These are phyloP conservation scores for Andrographis paniculata DNA, from an alignment of 305 asterid genomes.

Conservation along the genomic window DNA sequence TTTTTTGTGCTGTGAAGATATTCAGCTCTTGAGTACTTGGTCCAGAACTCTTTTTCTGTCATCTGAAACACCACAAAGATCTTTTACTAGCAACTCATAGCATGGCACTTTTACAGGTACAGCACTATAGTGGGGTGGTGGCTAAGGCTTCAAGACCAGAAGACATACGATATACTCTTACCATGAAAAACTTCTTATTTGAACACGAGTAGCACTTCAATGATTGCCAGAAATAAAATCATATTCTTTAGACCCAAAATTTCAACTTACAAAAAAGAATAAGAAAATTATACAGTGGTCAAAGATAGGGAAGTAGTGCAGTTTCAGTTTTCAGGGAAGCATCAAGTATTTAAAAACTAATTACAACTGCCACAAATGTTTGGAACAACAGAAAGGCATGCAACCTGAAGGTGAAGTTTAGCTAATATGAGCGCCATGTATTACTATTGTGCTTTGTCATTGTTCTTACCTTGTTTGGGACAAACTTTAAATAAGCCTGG, in stretches of 20 bases:
- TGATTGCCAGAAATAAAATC: conserved; percentile 2
- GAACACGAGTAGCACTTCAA: conserved; percentile 1
- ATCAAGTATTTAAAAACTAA: no score
- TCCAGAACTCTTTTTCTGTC: conserved; percentile 86
- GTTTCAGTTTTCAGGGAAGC: no score
- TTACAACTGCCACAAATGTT: no score
- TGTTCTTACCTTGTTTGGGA: conserved; percentile 58
- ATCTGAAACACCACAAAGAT: conserved; percentile 36
- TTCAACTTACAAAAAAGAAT: no score
- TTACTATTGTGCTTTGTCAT: conserved; percentile 3
- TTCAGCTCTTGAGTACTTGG: conserved; percentile 83
- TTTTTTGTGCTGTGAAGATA: conserved; percentile 87
- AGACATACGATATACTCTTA: conserved; percentile 1
- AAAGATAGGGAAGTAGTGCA: no score
- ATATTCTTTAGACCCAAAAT: no score
- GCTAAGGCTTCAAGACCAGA: conserved; percentile 10
- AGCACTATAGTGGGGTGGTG: conserved; percentile 10
- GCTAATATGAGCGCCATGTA: no score
- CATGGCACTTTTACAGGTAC: conserved; percentile 11
- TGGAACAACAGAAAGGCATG: no score
- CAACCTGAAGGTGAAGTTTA: no score
- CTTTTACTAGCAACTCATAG: conserved; percentile 5
- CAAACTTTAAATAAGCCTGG: conserved; percentile 76
- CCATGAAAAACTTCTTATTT: conserved; percentile 3
- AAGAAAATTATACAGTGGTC: no score